Conservation (phyloP, 169 alveolate genomes). For the Eimeria tenella region DNA sequence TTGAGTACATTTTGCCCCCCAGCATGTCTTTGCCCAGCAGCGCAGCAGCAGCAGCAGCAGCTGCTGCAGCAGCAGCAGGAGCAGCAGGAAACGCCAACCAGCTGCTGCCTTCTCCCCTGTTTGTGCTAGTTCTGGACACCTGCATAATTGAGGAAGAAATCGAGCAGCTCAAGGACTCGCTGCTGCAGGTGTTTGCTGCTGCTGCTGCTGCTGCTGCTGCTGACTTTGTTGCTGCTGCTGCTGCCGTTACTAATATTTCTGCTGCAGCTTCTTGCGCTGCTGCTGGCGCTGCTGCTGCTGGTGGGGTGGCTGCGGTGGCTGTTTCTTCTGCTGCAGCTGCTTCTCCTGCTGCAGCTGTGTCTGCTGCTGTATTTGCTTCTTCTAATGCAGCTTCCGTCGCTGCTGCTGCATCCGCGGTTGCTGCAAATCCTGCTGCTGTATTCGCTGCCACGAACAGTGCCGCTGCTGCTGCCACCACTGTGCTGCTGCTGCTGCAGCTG, state of each 20-base stretch:
- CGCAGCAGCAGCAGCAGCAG: constrained; percentile 68
- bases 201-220: background rate
- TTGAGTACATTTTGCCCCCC: constrained; percentile 97
- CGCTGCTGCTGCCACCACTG: no score
- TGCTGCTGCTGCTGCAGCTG: no score
- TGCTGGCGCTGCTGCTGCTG: background rate
- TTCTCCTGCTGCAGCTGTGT: no score
- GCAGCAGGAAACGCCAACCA: constrained; percentile 21
- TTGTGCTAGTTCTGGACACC: constrained; percentile 97
- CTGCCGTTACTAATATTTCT: no score
- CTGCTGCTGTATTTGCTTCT: no score
- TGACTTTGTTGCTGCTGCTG: background rate
- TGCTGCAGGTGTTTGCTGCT: constrained; percentile 93
- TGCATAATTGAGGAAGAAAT: constrained; percentile 96
- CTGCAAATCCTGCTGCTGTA: background rate
- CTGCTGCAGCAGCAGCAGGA: constrained; percentile 19
- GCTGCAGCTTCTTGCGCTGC: background rate
- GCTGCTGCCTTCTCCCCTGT: constrained; percentile 92
- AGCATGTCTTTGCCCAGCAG: constrained; percentile 32
- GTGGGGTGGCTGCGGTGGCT: no score
- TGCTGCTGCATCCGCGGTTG: no score
- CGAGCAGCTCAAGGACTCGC: constrained; percentile 97
- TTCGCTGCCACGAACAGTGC: no score
- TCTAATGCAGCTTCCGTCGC: no score
- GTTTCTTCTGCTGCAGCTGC: no score